Percentiles rank a stretch among this genome's conserved stretches.
Evolutionary conservation across 1,284 basidiomycete genomes (phyloP).

Genomic region (Cryptococcus amylolentus): DNA sequence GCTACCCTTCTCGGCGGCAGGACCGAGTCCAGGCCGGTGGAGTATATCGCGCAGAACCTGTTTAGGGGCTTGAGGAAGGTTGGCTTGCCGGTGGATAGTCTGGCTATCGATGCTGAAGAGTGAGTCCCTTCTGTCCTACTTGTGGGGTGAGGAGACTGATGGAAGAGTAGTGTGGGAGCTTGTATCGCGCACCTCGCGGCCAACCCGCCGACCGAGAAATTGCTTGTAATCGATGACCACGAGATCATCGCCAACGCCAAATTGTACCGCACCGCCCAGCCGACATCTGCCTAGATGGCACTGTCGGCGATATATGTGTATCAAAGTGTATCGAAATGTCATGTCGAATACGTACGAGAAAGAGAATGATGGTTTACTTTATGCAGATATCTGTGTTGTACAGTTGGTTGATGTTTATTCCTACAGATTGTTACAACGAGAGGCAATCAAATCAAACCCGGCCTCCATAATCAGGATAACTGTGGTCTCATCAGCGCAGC

Average conservation of each 20-base stretch:
- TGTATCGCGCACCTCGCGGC: conserved; percentile 40
- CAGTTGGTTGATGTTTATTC: too few species aligned
- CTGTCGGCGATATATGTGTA: too few species aligned
- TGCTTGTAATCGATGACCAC: conserved; percentile 21
- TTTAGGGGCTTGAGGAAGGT: conserved; percentile 18
- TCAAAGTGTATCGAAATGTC: too few species aligned
- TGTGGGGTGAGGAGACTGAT: not conserved
- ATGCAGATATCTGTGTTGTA: too few species aligned
- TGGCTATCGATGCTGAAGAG: conserved; percentile 29
- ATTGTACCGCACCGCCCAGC: conserved; percentile 11
- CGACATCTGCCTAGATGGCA: not conserved
- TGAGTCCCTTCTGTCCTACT: conserved; percentile 12
- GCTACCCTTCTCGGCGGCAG: conserved; percentile 37
- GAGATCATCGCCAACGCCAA: conserved; percentile 31
- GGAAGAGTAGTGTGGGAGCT: conserved; percentile 27
- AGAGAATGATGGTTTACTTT: too few species aligned
- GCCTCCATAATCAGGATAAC: too few species aligned
- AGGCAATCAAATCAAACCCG: too few species aligned
- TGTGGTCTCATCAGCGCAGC: too few species aligned
- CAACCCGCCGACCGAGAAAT: conserved; percentile 27
- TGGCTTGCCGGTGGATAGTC: conserved; percentile 18
- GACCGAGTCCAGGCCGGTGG: conserved; percentile 15
- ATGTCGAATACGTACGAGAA: too few species aligned
- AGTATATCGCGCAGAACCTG: conserved; percentile 13
- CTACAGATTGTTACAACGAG: too few species aligned